Conservation (phyloP, 2,329 filamentous ascomycete species). For the Neofusicoccum cordaticola region DNA sequence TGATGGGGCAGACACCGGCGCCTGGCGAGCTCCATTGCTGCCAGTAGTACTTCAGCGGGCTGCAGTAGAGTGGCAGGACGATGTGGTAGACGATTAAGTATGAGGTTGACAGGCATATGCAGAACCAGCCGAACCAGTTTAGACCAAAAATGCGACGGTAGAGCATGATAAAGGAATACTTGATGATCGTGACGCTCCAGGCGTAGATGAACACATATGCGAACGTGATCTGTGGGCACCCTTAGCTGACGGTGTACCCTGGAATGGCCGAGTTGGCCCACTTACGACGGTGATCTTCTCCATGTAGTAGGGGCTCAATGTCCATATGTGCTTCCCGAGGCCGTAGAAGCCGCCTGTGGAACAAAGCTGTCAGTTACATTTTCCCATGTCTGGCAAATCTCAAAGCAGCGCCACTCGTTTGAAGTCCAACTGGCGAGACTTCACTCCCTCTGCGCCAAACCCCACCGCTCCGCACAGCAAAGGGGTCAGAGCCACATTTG, state of each 20-base stretch:
- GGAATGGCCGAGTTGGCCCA: background rate
- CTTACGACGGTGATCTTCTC: conserved; percentile 26
- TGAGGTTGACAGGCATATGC: conserved; percentile 21
- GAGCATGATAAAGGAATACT: conserved; percentile 27
- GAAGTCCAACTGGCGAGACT: no score
- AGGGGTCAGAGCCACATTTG: no score
- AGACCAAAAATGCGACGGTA: conserved; percentile 29
- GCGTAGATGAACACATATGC: conserved; percentile 28
- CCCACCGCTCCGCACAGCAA: no score
- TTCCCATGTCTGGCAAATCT: no score
- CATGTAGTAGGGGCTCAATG: conserved; percentile 25
- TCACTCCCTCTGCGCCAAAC: no score
- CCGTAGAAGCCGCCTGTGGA: conserved; percentile 24
- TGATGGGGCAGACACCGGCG: conserved; percentile 23
- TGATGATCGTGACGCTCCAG: conserved; percentile 28
- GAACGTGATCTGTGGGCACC: conserved; percentile 24
- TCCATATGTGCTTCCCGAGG: conserved; percentile 28
- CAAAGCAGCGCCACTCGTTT: no score
- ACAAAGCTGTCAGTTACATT: no score
- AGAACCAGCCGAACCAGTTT: conserved; percentile 25
- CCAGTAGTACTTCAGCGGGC: conserved; percentile 24
- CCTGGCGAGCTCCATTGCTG: conserved; percentile 23
- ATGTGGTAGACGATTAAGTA: conserved; percentile 25
- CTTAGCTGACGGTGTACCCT: no score
- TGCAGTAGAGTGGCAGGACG: conserved; percentile 24